These are phyloP conservation scores for Alternaria gaisen DNA, from an alignment of 2,329 filamentous ascomycete species.

Conservation along the genomic window DNA sequence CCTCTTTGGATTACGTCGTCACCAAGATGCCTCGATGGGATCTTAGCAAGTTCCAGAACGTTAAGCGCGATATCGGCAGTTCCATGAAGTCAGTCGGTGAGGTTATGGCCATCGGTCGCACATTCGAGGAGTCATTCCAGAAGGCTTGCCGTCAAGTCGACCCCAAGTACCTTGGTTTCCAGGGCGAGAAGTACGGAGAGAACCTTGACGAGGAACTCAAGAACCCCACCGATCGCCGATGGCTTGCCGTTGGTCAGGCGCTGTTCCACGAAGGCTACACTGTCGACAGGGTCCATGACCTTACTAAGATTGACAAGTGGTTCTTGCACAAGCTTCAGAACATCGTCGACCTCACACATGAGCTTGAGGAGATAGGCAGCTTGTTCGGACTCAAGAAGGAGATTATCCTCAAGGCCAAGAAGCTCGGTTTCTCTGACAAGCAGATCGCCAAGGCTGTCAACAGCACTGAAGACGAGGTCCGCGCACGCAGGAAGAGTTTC, in stretches of 20 bases:
- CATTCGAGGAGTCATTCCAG: conserved; percentile 98
- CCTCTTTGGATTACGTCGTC: conserved; percentile 95
- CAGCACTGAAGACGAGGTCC: conserved; percentile 87
- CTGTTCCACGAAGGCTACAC: conserved; percentile 98
- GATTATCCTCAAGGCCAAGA: conserved; percentile 89
- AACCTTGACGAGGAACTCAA: conserved; percentile 87
- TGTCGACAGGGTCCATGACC: conserved; percentile 87
- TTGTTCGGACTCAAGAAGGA: conserved; percentile 88
- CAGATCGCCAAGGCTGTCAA: conserved; percentile 90
- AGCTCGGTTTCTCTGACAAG: conserved; percentile 95
- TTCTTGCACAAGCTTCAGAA: conserved; percentile 99
- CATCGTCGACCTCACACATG: conserved; percentile 87
- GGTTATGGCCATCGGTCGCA: conserved; percentile 98
- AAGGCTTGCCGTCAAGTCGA: conserved; percentile 98
- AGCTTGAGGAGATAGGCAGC: conserved; percentile 84
- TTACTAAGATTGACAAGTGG: conserved; percentile 99
- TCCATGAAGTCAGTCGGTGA: conserved; percentile 99
- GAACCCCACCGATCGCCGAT: conserved; percentile 95
- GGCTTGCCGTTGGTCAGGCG: conserved; percentile 96
- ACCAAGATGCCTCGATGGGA: conserved; percentile 99
- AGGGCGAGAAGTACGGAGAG: conserved; percentile 88
- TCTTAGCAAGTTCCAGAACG: conserved; percentile 97
- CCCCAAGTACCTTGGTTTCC: conserved; percentile 88
- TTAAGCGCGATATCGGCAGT: conserved; percentile 95
- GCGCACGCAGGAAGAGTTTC: conserved; percentile 82